Evolutionary conservation across 2,329 filamentous ascomycete genomes (phyloP), one percentile per base, ranked within the genome.

Genomic region (Eutypella sp.): DNA sequence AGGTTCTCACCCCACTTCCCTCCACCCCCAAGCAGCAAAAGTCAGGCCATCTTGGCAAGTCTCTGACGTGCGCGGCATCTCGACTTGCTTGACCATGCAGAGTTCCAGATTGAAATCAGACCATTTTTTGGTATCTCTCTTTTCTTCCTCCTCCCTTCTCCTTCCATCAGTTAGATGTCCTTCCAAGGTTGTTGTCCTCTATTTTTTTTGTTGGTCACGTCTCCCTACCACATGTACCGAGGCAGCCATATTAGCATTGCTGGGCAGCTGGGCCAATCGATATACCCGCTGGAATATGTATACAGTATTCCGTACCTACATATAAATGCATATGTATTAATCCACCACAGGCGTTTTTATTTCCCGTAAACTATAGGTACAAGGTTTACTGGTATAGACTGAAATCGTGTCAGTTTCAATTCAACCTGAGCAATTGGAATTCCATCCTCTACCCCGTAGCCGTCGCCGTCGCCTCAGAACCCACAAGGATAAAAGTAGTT

Each of bases 21-120:
- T 22, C 36, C 36, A 39, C 36, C 2, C 20, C 19, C n/a, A n/a
- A 22, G 19, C 10, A 5, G 20, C 36, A 39, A 39, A 39, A 39
- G 36, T 39, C 36, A 39, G 36, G 36, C 36, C 36, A 39, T 39
- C 36, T 39, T 39, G 19, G 36, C 36, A 24, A 39, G 15, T 39
- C 36, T 24, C 36, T 39, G 36, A 24, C 19, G 3, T 24, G 36
- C 36, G 20, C 18, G 5, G 36, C 19, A 39, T 24, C 36, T 39
- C 36, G 20, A n/a, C n/a, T n/a, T n/a, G n/a, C n/a, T n/a, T n/a
- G n/a, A n/a, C 36, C 36, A 24, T 24, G 36, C 3, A 13, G 13
- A 39, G 8, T 22, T 24, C 36, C 20, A 13, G 20, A n/a, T 39
- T 24, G 8, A n/a, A 39, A 39, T 39, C 36, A 39, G 36, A 24